Base-by-base conservation (phyloP, 768 basidiomycete species). In the Boletus sp. region DNA sequence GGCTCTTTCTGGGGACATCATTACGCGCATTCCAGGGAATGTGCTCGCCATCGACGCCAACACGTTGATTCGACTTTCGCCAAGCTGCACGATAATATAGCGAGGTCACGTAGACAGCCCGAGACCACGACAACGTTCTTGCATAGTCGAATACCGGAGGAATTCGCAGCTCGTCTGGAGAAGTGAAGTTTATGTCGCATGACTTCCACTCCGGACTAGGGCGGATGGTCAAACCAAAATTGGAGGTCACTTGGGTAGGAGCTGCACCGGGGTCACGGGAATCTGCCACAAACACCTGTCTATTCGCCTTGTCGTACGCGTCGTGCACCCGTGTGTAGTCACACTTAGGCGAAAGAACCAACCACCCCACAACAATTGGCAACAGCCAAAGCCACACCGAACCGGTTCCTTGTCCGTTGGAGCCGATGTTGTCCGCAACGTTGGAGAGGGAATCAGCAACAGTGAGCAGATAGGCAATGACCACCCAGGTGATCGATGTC, bases 371-470 rank as follows among this genome's bases (percentile, higher is more conserved):
- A 10, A 76, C 71, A 5, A 78, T 56, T 0, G 77, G 70, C 8
- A 79, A 38, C 19, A 79, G 66, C 75, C 77, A 79, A 7, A 78
- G 57, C 76, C 75, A 79, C 15, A 73, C 60, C 2, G 72, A 71
- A 4, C 73, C 76, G 7, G 74, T 71, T 21, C 68, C 72, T 48
- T 75, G 69, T 0, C 76, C 76, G 33, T 66, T 73, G 1, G 68
- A 63, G 29, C 70, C 61, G 2, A 75, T 58, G 17, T 62, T 37
- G 5, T 57, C 51, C 10, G 29, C 35, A 3, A 70, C 44, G 30
- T 45, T 61, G 27, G 53, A 56, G 42, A 60, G 48, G 17, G 62
- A 65, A 38, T 59, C 51, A 3, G 47, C 34, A 23, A 65, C 60
- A 3, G 54, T 64, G 10, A 64, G 47, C 23, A 65, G 27, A 51